Base-by-base conservation (phyloP, 768 basidiomycete species). In the Dioszegia crocea region DNA sequence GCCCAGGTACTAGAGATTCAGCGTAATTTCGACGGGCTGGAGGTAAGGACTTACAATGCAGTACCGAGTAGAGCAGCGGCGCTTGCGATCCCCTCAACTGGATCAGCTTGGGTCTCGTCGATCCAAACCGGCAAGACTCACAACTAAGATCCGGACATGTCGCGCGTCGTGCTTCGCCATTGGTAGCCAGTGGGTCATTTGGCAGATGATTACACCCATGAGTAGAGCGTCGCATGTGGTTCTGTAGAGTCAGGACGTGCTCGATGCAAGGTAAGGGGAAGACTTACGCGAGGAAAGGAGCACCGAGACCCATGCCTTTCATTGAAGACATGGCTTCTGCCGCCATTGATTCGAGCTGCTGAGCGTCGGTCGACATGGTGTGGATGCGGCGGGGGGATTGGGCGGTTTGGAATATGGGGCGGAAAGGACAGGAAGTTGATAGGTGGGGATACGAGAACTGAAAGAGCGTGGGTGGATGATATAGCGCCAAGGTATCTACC, bases 251-350 rank as follows among this genome's bases (percentile, higher is more conserved):
- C n/a, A 50, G 49, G 12, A 19, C 21, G 4, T 5, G 29, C 17
- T 33, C 26, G 29, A 48, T 5, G 47, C n/a, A 51, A 11, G 19
- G 29, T 5, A 38, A 36, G n/a, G n/a, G 10, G 5, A 36, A 21
- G n/a, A 53, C 51, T 39, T 36, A 53, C 51, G 51, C 51, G 4
- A 53, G 23, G 51, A 53, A 53, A 12, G 51, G 36, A 19, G 51
- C 38, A 10, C 51, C 51, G 4, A 53, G 36, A 4, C 21, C 39
- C 24, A 53, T 27, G 14, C 51, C 51, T 38, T 40, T 53, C 38
- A 41, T 41, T 14, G n/a, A 2, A 1, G 38, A 21, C 38, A 39
- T 36, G 4, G 19, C 11, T 16, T 39, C 51, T 19, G 19, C 24
- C 23, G 51, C 51, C 51, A 53, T 53, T 23, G 23, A 17, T 26